Evolutionary conservation across 495 filamentous ascomycete genomes (phyloP).

Genomic region (Stereocaulon alpinum): DNA sequence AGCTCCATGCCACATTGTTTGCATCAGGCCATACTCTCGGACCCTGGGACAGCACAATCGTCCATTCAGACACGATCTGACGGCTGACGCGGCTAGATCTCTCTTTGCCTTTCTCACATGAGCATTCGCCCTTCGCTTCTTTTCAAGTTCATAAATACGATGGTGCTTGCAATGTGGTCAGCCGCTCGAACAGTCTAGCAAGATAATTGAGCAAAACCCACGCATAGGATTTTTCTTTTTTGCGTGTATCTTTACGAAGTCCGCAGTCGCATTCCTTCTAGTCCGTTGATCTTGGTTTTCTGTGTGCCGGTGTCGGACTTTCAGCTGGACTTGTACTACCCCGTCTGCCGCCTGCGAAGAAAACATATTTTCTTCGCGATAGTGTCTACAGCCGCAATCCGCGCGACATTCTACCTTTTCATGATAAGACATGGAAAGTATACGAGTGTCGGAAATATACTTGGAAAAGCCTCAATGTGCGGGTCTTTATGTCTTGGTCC

Average conservation of each 20-base stretch:
- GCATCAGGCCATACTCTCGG: neutral
- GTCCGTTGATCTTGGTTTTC: neutral
- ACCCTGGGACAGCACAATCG: neutral
- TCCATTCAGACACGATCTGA: neutral
- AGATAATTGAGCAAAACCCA: neutral
- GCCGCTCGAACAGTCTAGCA: neutral
- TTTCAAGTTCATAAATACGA: neutral
- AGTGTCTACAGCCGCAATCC: slow-evolving; percentile 3
- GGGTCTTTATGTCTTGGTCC: neutral
- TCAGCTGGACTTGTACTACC: neutral
- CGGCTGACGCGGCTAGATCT: neutral
- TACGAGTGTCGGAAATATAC: neutral
- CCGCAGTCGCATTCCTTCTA: neutral
- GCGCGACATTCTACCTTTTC: neutral
- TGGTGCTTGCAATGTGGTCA: neutral
- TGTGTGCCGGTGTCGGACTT: neutral
- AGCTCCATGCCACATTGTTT: neutral
- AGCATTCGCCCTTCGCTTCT: neutral
- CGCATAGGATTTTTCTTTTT: neutral
- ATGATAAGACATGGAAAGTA: neutral
- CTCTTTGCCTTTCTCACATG: neutral
- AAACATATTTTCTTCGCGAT: neutral
- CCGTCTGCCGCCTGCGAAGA: neutral
- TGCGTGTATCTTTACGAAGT: neutral
- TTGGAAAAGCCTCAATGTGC: slow-evolving; percentile 2